Percentiles rank a stretch among this genome's conserved stretches.
Evolutionary conservation across 2,329 filamentous ascomycete species (phyloP).

Genomic region (Monosporascus sp.): DNA sequence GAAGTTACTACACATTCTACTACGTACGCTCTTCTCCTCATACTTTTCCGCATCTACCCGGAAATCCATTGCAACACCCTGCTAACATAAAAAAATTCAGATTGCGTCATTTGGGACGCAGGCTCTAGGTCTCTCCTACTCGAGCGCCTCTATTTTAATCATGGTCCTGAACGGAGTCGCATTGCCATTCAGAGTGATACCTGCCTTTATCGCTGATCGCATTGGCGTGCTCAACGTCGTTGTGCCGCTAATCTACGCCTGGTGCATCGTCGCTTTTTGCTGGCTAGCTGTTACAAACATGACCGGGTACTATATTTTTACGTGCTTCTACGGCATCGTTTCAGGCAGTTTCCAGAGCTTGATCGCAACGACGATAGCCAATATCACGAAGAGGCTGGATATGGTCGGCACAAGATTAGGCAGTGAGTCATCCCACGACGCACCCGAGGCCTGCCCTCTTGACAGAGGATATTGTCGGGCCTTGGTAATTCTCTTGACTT

Average conservation of each 20-base stretch:
- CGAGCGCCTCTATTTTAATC: conserved; percentile 29
- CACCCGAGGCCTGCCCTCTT: neutral
- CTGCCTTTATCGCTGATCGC: conserved; percentile 31
- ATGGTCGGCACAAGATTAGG: conserved; percentile 35
- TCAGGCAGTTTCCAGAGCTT: conserved; percentile 35
- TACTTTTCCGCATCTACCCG: neutral
- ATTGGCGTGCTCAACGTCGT: conserved; percentile 33
- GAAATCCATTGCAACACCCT: neutral
- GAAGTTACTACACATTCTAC: conserved; percentile 39
- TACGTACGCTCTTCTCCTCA: conserved; percentile 26
- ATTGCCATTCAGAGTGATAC: conserved; percentile 31
- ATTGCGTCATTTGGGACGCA: conserved; percentile 30
- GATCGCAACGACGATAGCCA: conserved; percentile 33
- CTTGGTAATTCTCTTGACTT: neutral
- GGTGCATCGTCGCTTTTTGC: conserved; percentile 28
- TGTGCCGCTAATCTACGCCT: conserved; percentile 20
- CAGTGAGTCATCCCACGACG: conserved; percentile 8
- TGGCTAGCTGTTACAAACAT: conserved; percentile 33
- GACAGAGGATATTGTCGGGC: neutral
- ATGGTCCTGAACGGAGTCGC: conserved; percentile 36
- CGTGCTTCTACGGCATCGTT: conserved; percentile 26
- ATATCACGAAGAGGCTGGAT: conserved; percentile 33
- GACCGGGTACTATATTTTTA: conserved; percentile 32
- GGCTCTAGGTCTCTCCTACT: conserved; percentile 28
- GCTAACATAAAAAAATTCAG: conserved; percentile 10